A percentile compares a stretch with the other conserved stretches of the same genome.
Conservation (phyloP, 2,329 filamentous ascomycete genomes). For the Neoscytalidium dimidiatum region DNA sequence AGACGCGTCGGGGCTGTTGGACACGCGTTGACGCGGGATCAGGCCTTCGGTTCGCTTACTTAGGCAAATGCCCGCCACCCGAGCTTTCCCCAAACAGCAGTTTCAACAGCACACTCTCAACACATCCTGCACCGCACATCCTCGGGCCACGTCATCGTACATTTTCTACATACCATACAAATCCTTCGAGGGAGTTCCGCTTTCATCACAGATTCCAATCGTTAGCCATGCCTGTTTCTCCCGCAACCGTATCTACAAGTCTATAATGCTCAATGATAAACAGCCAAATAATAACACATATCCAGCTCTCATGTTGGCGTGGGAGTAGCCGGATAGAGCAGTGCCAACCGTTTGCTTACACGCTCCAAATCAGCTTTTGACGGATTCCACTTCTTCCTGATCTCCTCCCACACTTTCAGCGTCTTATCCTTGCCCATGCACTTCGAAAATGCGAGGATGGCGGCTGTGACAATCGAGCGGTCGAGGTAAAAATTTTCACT, state of each 20-base stretch:
- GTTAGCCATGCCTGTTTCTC: background rate
- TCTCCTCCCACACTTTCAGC: slow-evolving; percentile 56
- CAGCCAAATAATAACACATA: background rate
- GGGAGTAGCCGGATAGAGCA: background rate
- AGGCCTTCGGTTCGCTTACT: slow-evolving; percentile 1
- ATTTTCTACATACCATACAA: background rate
- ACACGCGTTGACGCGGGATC: background rate
- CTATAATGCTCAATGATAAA: background rate
- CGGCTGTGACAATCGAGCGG: slow-evolving; percentile 59
- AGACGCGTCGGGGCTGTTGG: background rate
- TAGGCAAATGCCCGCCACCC: slow-evolving; percentile 4
- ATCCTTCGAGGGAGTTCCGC: no score
- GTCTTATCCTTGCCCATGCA: slow-evolving; percentile 57
- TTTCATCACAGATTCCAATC: background rate
- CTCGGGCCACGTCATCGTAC: background rate
- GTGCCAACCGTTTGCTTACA: background rate
- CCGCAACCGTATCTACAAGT: background rate
- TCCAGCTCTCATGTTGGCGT: background rate
- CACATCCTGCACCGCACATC: background rate
- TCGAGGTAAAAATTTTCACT: slow-evolving; percentile 35
- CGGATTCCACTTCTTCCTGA: slow-evolving; percentile 41
- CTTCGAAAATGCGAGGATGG: slow-evolving; percentile 64
- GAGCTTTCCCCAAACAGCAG: slow-evolving; percentile 12
- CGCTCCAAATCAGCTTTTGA: slow-evolving; percentile 35
- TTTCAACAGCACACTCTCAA: background rate